These are phyloP conservation scores for Balansia obtecta DNA, from an alignment of 2,329 filamentous ascomycete species.

Conservation along the genomic window DNA sequence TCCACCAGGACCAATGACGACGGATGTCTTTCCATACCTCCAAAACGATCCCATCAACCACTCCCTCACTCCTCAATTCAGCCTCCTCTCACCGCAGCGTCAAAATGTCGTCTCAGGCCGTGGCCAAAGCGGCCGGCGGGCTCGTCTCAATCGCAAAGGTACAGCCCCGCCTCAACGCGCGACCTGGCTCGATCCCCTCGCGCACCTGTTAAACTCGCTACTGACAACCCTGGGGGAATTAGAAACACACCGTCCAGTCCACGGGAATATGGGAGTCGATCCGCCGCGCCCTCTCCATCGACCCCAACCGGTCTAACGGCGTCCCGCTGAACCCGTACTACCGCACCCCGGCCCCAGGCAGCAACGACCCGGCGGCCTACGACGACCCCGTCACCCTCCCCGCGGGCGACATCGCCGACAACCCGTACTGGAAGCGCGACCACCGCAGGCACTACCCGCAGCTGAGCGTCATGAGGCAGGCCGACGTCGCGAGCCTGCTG, in stretches of 20 bases:
- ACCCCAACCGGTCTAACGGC: conserved; percentile 80
- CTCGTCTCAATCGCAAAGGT: conserved; percentile 49
- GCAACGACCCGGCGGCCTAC: conserved; percentile 26
- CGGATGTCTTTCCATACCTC: conserved; percentile 8
- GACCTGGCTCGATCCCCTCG: background rate
- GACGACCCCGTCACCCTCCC: conserved; percentile 45
- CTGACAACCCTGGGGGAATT: conserved; percentile 7
- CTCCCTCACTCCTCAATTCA: background rate
- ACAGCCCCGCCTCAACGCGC: conserved; percentile 8
- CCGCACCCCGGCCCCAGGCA: conserved; percentile 60
- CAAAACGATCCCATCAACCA: background rate
- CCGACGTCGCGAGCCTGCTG: conserved; percentile 74
- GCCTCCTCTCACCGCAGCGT: conserved; percentile 13
- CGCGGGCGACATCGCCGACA: conserved; percentile 30
- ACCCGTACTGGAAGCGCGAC: conserved; percentile 75
- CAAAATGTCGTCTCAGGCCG: conserved; percentile 50
- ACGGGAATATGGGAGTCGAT: conserved; percentile 77
- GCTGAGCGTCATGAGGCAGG: conserved; percentile 69
- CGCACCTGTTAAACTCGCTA: background rate
- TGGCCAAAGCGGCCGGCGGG: conserved; percentile 40
- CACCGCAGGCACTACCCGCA: conserved; percentile 69
- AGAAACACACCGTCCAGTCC: conserved; percentile 97
- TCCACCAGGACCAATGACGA: conserved; percentile 3
- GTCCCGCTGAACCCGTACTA: conserved; percentile 86
- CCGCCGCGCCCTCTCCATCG: conserved; percentile 66